Evolutionary conservation across 169 alveolate species (phyloP).

Genomic region (Amoebophrya sp.): DNA sequence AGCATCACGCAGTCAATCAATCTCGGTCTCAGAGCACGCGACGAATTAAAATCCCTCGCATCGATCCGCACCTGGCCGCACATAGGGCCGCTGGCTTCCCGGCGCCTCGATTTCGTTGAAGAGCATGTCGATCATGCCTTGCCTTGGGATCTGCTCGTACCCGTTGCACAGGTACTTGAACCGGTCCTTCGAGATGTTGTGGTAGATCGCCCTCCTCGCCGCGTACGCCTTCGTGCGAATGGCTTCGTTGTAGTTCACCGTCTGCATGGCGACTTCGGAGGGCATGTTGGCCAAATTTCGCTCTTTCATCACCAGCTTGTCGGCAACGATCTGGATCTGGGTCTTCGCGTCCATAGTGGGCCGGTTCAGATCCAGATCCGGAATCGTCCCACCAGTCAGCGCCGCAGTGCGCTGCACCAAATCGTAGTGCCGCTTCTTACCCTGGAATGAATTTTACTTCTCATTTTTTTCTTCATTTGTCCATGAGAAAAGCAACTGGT

Average conservation of each 20-base stretch:
- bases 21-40: too few species aligned
- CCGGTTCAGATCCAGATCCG: not conserved
- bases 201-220: not conserved
- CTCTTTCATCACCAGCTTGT: not conserved
- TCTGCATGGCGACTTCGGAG: not conserved
- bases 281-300: not conserved
- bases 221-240: not conserved
- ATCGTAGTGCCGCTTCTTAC: not conserved
- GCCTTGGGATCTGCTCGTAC: not conserved
- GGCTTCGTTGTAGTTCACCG: not conserved
- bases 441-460: too few species aligned
- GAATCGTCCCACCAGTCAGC: not conserved
- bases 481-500: too few species aligned
- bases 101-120: not conserved
- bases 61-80: not conserved
- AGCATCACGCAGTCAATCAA: too few species aligned
- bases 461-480: too few species aligned
- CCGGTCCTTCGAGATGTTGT: not conserved
- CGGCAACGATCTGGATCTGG: not conserved
- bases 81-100: not conserved
- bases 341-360: not conserved
- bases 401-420: not conserved
- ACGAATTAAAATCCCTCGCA: too few species aligned
- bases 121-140: not conserved
- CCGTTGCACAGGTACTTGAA: not conserved